Percentiles rank a stretch among this genome's conserved stretches.
These are phyloP conservation scores for Platanus orientalis DNA, from an alignment of 164 flowering plant species.

Conservation along the genomic window DNA sequence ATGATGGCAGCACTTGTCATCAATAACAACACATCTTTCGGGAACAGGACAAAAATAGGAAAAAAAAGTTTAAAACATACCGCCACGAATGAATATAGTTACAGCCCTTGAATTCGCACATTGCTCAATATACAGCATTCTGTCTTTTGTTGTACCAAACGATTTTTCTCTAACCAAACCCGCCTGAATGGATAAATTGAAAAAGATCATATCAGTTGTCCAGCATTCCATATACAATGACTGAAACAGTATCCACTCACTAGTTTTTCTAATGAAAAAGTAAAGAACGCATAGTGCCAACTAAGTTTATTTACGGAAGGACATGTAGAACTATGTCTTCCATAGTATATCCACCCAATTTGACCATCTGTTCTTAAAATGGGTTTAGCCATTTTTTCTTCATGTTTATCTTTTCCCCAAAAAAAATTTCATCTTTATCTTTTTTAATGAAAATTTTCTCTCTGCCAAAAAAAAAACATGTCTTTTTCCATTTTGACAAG, in stretches of 20 bases:
- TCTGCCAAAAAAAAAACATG: no score
- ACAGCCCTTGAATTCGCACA: constrained; percentile 98
- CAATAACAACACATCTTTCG: not conserved
- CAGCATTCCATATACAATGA: not conserved
- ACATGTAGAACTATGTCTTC: no score
- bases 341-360: no score
- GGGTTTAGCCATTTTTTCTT: no score
- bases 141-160: constrained; percentile 97
- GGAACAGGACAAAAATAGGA: not conserved
- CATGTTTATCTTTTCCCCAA: no score
- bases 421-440: no score
- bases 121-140: constrained; percentile 94
- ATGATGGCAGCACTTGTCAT: not conserved
- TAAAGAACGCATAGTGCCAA: no score
- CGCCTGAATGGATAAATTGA: constrained; percentile 45
- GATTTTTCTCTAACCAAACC: constrained; percentile 91
- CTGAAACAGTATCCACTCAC: no score
- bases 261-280: not conserved
- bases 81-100: constrained; percentile 86
- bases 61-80: constrained; percentile 33
- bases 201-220: not conserved
- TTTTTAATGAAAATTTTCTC: no score
- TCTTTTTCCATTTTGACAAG: no score
- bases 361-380: no score
- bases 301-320: no score